Base-by-base conservation (phyloP, 805 yeast genomes). In the Hanseniaspora occidentalis region DNA sequence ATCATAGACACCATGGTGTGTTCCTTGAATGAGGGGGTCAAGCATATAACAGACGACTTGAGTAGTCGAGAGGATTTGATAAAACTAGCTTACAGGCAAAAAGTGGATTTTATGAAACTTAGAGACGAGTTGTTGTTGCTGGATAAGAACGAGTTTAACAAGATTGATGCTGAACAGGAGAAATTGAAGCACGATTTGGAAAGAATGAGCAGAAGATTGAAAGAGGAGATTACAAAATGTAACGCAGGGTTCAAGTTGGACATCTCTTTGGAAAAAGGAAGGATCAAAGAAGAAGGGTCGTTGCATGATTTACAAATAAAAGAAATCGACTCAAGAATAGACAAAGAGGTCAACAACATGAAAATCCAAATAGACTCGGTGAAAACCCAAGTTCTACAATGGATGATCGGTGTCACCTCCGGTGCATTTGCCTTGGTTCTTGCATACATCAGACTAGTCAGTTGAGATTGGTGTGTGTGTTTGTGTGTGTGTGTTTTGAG, bases 381-480 rank as follows among this genome's bases (percentile, higher is more conserved):
- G 24, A 92, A 92, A 64, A 84, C 95, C 2, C 96, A 92, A 58
- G 96, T 92, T 38, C 75, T 86, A 79, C 98, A 92, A 62, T 92
- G 98, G 98, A 71, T 92, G 47, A 85, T 92, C 51, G 97, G 97
- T 68, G 96, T 92, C 16, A 84, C 95, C 56, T 88, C 97, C 1
- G 98, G 97, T 81, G 84, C 96, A 1, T 84, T 89, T 62, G 97
- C 97, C 11, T 69, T 92, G 43, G 82, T 92, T 39, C 64, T 89
- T 51, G 96, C 97, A 1, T 92, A 92, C 58, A 84, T 88, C 38
- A 71, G 98, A 51, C 67, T 92, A 50, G 65, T 84, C 38, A 75
- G 84, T 8, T 83, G 52, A 49, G 17, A 20, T 26, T 14, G 22
- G 6, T 9, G 14, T 27, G 13, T 27, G 6, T 9, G 8, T 27